Percentiles rank a stretch among this genome's conserved stretches.
Evolutionary conservation across 805 yeast genomes (phyloP).

Genomic region (Starmerella apis): DNA sequence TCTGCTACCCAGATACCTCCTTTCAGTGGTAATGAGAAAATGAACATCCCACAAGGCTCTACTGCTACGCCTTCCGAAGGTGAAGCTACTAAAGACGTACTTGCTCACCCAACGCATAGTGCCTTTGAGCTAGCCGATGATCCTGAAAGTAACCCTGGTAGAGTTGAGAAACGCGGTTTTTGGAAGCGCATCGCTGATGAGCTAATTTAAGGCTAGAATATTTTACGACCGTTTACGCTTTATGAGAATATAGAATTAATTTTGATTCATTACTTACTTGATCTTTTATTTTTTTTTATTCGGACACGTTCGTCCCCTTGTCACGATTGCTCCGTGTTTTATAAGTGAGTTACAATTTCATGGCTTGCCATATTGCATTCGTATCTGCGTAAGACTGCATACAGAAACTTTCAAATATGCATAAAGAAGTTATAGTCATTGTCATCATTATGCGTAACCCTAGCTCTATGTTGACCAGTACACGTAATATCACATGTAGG

Average conservation of each 20-base stretch:
- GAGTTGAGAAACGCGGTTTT: not conserved
- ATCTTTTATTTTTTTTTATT: too few relatives aligned
- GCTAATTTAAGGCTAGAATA: not conserved
- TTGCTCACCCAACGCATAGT: not conserved
- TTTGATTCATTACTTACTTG: not conserved
- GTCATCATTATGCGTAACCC: too few relatives aligned
- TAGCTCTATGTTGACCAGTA: too few relatives aligned
- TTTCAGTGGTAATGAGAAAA: not conserved
- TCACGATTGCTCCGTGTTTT: too few relatives aligned
- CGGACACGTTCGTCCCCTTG: too few relatives aligned
- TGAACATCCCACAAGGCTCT: not conserved
- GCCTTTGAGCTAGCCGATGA: not conserved
- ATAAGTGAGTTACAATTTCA: too few relatives aligned
- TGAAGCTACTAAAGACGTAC: not conserved
- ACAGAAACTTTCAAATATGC: too few relatives aligned
- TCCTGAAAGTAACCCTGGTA: not conserved
- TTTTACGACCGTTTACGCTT: not conserved
- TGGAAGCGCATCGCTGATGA: not conserved
- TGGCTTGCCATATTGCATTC: not conserved
- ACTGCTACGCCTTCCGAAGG: not conserved
- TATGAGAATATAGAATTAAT: not conserved
- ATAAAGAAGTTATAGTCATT: too few relatives aligned
- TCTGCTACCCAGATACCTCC: not conserved
- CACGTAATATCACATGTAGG: too few relatives aligned
- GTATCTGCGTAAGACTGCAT: not conserved